Percentiles rank a stretch among this genome's conserved stretches.
Evolutionary conservation across 1,139 yeast species (phyloP).

Genomic region (Debaryomycetaceae sp.): DNA sequence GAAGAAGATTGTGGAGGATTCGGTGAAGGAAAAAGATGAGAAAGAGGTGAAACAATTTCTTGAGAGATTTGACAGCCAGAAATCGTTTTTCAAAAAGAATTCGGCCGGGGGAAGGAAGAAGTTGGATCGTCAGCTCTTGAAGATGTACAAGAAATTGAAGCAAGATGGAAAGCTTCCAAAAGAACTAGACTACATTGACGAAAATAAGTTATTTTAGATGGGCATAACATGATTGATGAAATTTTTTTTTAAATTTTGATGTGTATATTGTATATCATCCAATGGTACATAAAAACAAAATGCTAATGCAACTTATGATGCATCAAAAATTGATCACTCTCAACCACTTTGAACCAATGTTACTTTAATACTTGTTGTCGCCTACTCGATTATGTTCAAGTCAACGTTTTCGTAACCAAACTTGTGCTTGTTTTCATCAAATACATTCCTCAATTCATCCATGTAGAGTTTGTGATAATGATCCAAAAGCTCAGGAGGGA

Average conservation of each 20-base stretch:
- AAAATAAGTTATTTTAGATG: conserved; percentile 1
- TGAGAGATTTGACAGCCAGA: conserved; percentile 14
- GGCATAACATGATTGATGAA: neutral
- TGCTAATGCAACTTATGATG: neutral
- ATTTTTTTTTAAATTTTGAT: neutral
- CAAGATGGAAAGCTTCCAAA: conserved; percentile 20
- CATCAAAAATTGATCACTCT: neutral
- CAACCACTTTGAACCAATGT: too few species aligned
- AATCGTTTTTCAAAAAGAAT: conserved; percentile 21
- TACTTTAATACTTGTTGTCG: neutral
- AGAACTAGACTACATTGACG: conserved; percentile 4
- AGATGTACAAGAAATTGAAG: conserved; percentile 24
- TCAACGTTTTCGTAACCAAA: conserved; percentile 52
- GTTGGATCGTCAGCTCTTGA: conserved; percentile 29
- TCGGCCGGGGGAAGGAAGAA: conserved; percentile 24
- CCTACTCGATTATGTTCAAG: conserved; percentile 45
- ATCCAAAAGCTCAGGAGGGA: conserved; percentile 50
- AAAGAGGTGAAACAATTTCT: conserved; percentile 22
- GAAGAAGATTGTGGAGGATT: conserved; percentile 15
- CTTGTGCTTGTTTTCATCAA: conserved; percentile 63
- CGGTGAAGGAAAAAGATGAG: conserved; percentile 15
- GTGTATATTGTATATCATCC: neutral
- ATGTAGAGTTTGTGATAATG: conserved; percentile 72
- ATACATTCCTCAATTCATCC: conserved; percentile 62
- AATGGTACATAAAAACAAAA: too few species aligned